phyloP scores from a whole-genome alignment of 176 grass and related monocot species.

The Aegilops sharonensis region DNA sequence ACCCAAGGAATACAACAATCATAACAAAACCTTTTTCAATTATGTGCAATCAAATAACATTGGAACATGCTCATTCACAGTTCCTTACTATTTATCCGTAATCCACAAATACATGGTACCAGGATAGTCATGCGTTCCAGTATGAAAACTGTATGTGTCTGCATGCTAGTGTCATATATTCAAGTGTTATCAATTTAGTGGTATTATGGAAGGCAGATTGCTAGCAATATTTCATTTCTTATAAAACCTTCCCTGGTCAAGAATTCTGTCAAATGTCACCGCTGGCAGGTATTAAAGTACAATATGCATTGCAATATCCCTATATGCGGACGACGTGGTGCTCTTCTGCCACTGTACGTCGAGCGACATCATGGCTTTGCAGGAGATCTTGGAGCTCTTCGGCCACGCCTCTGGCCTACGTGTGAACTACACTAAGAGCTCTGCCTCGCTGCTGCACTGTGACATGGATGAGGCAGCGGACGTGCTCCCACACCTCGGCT shows the following conservation, averaged over 20 bases:
- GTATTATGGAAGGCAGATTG: background rate
- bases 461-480: too few relatives aligned
- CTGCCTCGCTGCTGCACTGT: too few relatives aligned
- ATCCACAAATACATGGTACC: background rate
- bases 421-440: too few relatives aligned
- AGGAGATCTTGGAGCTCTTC: too few relatives aligned
- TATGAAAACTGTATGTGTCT: conserved; percentile 12
- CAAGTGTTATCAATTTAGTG: background rate
- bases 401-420: too few relatives aligned
- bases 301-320: background rate
- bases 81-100: background rate
- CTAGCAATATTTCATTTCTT: conserved; percentile 3
- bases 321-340: too few relatives aligned
- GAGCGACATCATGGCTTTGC: too few relatives aligned
- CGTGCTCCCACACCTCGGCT: too few relatives aligned
- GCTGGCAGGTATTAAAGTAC: background rate
- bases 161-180: background rate
- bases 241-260: background rate
- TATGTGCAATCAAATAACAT: conserved; percentile 9
- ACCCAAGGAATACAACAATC: background rate
- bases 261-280: background rate
- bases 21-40: conserved; percentile 9
- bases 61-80: background rate
- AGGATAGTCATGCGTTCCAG: background rate
- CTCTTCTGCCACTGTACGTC: too few relatives aligned